phyloP scores from a whole-genome alignment of 139 green algal genomes.

The Chara braunii region DNA sequence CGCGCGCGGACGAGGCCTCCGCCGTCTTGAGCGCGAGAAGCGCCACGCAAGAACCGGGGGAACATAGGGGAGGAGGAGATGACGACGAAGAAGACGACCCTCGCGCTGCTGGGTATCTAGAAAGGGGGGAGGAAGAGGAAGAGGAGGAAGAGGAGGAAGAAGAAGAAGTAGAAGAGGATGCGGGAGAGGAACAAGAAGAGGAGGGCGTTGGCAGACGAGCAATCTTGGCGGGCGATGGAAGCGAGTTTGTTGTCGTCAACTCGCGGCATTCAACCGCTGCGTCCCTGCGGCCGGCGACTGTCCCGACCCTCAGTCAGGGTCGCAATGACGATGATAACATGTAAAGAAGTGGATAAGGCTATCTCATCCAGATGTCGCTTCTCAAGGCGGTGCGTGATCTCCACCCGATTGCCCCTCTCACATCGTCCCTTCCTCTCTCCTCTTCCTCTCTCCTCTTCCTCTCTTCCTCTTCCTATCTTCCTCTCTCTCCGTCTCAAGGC shows the following conservation, averaged over 20 bases:
- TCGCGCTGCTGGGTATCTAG: background rate
- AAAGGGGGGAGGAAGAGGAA: background rate
- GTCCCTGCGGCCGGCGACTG: background rate
- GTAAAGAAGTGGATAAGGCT: background rate
- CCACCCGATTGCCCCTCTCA: background rate
- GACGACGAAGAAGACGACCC: no score
- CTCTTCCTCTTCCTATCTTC: background rate
- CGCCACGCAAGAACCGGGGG: no score
- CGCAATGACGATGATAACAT: background rate
- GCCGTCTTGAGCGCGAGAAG: no score
- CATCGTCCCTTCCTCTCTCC: constrained; percentile 7
- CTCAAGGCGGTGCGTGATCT: background rate
- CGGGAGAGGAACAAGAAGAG: no score
- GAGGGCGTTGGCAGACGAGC: no score
- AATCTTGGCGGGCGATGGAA: no score
- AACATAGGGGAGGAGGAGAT: no score
- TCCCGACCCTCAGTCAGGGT: background rate
- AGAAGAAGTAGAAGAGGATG: background rate
- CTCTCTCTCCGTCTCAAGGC: no score
- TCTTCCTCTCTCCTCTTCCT: background rate
- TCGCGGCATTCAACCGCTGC: background rate
- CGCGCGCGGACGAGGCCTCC: no score
- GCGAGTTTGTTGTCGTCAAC: background rate
- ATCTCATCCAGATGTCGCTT: background rate
- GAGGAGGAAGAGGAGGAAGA: constrained; percentile 11